Percentiles rank a stretch among this genome's conserved stretches.
Conservation (phyloP, 257 asterid genomes). For the Apocynum venetum region DNA sequence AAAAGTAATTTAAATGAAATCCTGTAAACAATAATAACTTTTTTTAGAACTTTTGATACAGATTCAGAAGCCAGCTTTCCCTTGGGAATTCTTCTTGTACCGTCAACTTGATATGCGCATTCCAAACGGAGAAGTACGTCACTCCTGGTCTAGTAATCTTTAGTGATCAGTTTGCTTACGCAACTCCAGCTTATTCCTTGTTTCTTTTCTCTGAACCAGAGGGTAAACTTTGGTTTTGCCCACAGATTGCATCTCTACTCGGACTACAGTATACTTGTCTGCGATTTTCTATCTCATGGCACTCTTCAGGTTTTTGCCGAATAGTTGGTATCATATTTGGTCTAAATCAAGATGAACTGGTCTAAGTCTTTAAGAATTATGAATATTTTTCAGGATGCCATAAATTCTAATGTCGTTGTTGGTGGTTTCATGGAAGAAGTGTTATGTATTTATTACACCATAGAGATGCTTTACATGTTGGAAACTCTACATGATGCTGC, state of each 20-base stretch:
- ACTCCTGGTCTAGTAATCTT: conserved; percentile 13
- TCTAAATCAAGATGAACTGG: conserved; percentile 5
- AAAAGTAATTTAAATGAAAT: conserved; percentile 8
- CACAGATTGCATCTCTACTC: conserved; percentile 85
- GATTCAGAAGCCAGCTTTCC: conserved; percentile 99
- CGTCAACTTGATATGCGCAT: conserved; percentile 88
- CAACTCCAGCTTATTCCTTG: conserved; percentile 18
- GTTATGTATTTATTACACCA: conserved; percentile 81
- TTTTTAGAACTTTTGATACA: conserved; percentile 25
- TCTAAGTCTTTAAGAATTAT: conserved; percentile 15
- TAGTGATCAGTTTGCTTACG: conserved; percentile 11
- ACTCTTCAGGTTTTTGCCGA: conserved; percentile 82
- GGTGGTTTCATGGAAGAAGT: conserved; percentile 87
- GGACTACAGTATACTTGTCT: conserved; percentile 86
- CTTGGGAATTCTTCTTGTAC: conserved; percentile 96
- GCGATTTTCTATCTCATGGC: conserved; percentile 75
- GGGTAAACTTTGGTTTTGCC: conserved; percentile 78
- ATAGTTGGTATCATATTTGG: conserved; percentile 17
- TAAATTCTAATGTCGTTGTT: conserved; percentile 57
- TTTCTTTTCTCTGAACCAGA: conserved; percentile 43
- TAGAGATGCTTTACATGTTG: conserved; percentile 83
- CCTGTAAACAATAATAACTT: conserved; percentile 6
- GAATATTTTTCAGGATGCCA: conserved; percentile 68
- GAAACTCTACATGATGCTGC: conserved; percentile 67
- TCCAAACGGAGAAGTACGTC: conserved; percentile 63